Percentiles rank a stretch among this genome's conserved stretches.
These are phyloP conservation scores for Holtermannia corniformis DNA, from an alignment of 768 basidiomycete species.

Conservation along the genomic window DNA sequence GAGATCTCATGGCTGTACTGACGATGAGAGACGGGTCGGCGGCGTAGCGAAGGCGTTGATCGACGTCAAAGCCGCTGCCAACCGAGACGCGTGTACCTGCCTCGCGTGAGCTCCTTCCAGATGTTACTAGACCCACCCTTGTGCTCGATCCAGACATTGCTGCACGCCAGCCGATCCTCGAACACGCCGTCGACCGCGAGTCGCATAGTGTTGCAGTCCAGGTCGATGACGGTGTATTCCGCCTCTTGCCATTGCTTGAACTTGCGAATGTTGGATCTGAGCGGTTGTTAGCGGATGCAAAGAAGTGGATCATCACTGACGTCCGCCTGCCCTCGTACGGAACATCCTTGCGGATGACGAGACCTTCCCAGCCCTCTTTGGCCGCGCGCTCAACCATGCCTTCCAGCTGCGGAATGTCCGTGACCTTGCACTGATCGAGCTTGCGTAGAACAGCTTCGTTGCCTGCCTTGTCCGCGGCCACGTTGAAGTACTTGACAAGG, in stretches of 20 bases:
- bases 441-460: conserved; percentile 12
- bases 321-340: conserved; percentile 32
- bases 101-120: background rate
- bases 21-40: conserved; percentile 29
- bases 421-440: conserved; percentile 25
- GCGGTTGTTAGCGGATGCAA: background rate
- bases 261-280: conserved; percentile 34
- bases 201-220: conserved; percentile 27
- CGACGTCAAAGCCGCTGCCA: conserved; percentile 34
- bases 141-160: conserved; percentile 33
- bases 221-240: conserved; percentile 27
- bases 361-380: conserved; percentile 36
- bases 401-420: conserved; percentile 18
- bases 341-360: conserved; percentile 32
- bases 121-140: conserved; percentile 13
- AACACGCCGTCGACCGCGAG: conserved; percentile 31
- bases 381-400: conserved; percentile 30
- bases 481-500: conserved; percentile 18
- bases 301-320: conserved; percentile 14
- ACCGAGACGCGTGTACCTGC: conserved; percentile 26
- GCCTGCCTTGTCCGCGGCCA: conserved; percentile 1
- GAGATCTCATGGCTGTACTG: too few relatives aligned
- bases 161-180: conserved; percentile 24
- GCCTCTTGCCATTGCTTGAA: conserved; percentile 40
- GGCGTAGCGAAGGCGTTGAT: conserved; percentile 30